phyloP scores from a whole-genome alignment of 768 basidiomycete genomes.

The Agrocybe pediades region DNA sequence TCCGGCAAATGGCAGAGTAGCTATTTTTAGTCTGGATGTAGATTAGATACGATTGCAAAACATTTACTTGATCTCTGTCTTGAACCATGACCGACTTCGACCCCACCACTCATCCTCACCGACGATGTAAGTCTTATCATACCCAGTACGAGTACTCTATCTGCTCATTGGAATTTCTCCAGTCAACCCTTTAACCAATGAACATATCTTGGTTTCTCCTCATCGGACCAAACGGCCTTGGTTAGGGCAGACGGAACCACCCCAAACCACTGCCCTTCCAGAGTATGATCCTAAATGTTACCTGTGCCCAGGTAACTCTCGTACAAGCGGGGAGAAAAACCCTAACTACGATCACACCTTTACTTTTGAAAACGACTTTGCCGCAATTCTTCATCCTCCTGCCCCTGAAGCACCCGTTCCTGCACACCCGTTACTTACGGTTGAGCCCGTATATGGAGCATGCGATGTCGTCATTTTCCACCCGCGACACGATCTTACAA shows the following conservation, averaged over 20 bases:
- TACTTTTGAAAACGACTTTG: constrained; percentile 82
- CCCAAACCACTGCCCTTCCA: constrained; percentile 53
- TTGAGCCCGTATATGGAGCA: constrained; percentile 74
- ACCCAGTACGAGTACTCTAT: constrained; percentile 3
- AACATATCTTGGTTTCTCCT: constrained; percentile 82
- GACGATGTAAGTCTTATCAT: constrained; percentile 53
- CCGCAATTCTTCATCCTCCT: constrained; percentile 73
- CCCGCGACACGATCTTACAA: constrained; percentile 82
- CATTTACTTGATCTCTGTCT: background rate
- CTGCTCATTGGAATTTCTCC: constrained; percentile 6
- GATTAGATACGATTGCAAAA: background rate
- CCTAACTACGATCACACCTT: constrained; percentile 66
- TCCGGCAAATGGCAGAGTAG: constrained; percentile 84
- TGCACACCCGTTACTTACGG: constrained; percentile 61
- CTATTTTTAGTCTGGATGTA: constrained; percentile 6
- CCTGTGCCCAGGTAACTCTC: constrained; percentile 83
- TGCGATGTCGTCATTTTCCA: constrained; percentile 90
- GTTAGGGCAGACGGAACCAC: constrained; percentile 82
- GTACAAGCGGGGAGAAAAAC: constrained; percentile 73
- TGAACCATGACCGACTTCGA: constrained; percentile 48
- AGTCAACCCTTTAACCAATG: constrained; percentile 83
- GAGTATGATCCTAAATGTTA: constrained; percentile 76
- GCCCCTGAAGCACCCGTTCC: constrained; percentile 51
- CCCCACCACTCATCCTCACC: constrained; percentile 65
- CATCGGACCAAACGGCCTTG: constrained; percentile 92